Base-by-base conservation (phyloP, 495 filamentous ascomycete species). In the Diplogelasinospora grovesii region DNA sequence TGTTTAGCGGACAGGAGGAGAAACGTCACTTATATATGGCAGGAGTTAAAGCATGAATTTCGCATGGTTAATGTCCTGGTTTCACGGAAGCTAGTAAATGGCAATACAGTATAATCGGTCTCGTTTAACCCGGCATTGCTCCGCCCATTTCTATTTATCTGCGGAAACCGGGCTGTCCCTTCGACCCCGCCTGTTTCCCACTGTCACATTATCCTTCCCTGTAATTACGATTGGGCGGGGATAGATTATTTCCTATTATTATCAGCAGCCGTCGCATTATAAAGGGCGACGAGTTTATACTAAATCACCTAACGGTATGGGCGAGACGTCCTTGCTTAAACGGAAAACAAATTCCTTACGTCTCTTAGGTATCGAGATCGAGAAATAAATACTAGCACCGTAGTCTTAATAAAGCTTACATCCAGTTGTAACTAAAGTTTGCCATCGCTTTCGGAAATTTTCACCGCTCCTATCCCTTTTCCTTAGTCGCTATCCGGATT, bases 201-300 rank as follows among this genome's bases (percentile, higher is more conserved):
- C 11, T 13, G 28, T 13, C 16, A 30, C 16, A 13, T 13, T 14
- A 30, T 30, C 28, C n/a, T n/a, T 30, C 28, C 28, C 28, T 13
- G 38, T 41, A 31, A 31, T 21, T 41, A 41, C 26, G 26, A 31
- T 19, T 41, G 18, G 38, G 18, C 11, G 26, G 15, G 38, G 38
- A 41, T 41, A 41, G 3, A 43, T 31, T n/a, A 35, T 43, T 43
- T 43, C 39, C 39, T 43, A 18, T 43, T 23, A 26, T 35, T 32
- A 35, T 43, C 30, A 43, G n/a, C 14, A 22, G 15, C 30, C 35
- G 35, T 43, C 13, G 10, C 21, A 43, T 43, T 23, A 43, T 32
- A 34, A 31, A n/a, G 20, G 21, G 30, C 10, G 23, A 34, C n/a
- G 28, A 23, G 22, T 43, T 10, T n/a, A 14, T 43, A 43, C 39